Evolutionary conservation across 2,329 filamentous ascomycete genomes (phyloP).

Genomic region (Venturia carpophila): DNA sequence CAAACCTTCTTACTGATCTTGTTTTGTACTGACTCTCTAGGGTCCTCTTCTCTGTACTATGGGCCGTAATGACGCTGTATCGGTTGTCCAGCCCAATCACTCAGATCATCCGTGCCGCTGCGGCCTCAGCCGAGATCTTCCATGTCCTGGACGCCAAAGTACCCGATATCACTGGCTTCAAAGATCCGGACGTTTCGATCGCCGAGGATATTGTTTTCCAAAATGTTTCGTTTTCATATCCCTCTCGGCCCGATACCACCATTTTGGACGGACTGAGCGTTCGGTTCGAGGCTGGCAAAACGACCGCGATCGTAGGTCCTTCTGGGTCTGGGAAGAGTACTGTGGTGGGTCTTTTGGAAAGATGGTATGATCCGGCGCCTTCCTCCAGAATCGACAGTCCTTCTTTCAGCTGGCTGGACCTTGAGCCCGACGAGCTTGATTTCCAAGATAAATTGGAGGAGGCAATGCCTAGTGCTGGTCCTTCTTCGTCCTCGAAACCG

Average conservation of each 20-base stretch:
- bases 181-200: conserved; percentile 25
- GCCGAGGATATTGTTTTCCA: conserved; percentile 30
- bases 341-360: conserved; percentile 35
- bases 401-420: neutral
- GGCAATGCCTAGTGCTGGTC: neutral
- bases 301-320: conserved; percentile 40
- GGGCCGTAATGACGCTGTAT: conserved; percentile 28
- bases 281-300: conserved; percentile 31
- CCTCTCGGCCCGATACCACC: conserved; percentile 35
- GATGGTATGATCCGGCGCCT: conserved; percentile 28
- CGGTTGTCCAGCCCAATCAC: conserved; percentile 28
- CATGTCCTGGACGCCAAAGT: conserved; percentile 28
- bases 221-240: conserved; percentile 38
- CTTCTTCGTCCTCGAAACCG: conserved; percentile 19
- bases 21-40: conserved; percentile 20
- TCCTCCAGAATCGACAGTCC: neutral
- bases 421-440: neutral
- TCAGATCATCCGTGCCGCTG: conserved; percentile 29
- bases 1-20: neutral
- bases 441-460: neutral
- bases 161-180: conserved; percentile 14
- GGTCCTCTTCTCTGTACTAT: conserved; percentile 34
- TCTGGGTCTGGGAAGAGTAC: conserved; percentile 41
- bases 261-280: conserved; percentile 34
- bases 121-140: conserved; percentile 31